Evolutionary conservation across 495 filamentous ascomycete species (phyloP).

Genomic region (Podospora anserina): DNA sequence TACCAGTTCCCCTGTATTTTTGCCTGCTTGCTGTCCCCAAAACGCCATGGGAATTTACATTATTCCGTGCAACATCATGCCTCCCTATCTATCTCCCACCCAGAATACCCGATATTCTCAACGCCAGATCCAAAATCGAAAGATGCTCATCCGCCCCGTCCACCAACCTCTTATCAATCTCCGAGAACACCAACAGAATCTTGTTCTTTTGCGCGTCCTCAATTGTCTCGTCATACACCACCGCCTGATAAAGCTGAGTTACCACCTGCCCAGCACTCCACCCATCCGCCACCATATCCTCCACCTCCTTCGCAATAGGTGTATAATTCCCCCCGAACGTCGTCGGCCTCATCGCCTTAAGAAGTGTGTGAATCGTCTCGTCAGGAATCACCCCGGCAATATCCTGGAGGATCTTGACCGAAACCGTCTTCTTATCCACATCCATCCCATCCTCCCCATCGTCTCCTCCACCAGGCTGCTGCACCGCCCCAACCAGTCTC

Average conservation of each 20-base stretch:
- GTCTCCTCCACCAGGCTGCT: conserved; percentile 25
- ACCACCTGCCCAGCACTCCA: conserved; percentile 96
- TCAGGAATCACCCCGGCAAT: conserved; percentile 93
- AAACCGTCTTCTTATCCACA: conserved; percentile 60
- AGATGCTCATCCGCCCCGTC: conserved; percentile 98
- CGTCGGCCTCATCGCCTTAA: conserved; percentile 74
- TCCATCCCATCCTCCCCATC: conserved; percentile 55
- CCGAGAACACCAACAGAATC: conserved; percentile 86
- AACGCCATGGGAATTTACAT: not conserved
- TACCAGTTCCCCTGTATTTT: not conserved
- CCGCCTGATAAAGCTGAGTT: conserved; percentile 72
- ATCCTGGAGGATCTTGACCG: conserved; percentile 79
- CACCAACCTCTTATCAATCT: conserved; percentile 89
- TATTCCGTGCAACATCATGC: conserved; percentile 16
- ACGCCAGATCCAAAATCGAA: conserved; percentile 76
- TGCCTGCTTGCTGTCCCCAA: not conserved
- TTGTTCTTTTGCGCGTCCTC: conserved; percentile 82
- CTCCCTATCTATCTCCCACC: conserved; percentile 37
- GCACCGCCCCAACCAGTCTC: conserved; percentile 62
- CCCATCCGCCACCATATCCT: conserved; percentile 90
- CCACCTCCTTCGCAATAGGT: conserved; percentile 70
- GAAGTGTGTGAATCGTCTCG: conserved; percentile 62
- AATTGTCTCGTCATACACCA: conserved; percentile 80
- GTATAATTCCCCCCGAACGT: conserved; percentile 63
- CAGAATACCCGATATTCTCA: conserved; percentile 77